Conservation (phyloP, 805 yeast genomes). For the Cyberlindnera mississippiensis region DNA sequence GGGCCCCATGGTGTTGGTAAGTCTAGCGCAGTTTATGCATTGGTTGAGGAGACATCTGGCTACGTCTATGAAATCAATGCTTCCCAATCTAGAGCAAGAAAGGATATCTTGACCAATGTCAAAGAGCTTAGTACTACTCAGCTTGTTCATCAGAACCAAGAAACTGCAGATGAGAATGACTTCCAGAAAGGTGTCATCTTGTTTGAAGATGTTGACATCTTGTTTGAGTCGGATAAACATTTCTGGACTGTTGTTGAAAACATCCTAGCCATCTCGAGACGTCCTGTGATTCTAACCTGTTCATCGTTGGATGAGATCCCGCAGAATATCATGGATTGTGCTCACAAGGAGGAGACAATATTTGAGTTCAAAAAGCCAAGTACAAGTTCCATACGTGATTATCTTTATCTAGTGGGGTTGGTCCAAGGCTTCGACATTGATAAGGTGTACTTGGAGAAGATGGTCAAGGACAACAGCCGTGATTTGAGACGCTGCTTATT, state of each 20-base stretch:
- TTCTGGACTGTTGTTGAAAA: conserved; percentile 76
- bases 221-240: conserved; percentile 69
- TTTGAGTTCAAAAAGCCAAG: conserved; percentile 28
- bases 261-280: conserved; percentile 53
- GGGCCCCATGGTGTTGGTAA: conserved; percentile 82
- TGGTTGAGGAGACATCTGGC: conserved; percentile 57
- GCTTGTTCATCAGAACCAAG: conserved; percentile 50
- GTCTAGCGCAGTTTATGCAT: conserved; percentile 66
- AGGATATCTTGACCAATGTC: conserved; percentile 59
- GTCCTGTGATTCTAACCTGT: conserved; percentile 72
- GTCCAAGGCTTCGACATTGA: conserved; percentile 35
- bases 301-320: conserved; percentile 48
- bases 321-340: conserved; percentile 39
- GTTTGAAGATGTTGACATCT: conserved; percentile 80
- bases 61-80: conserved; percentile 81
- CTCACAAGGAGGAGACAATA: conserved; percentile 39
- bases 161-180: conserved; percentile 10
- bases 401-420: conserved; percentile 39
- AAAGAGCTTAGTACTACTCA: conserved; percentile 84
- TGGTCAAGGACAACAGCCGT: conserved; percentile 26
- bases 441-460: conserved; percentile 26
- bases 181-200: conserved; percentile 66
- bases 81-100: conserved; percentile 67
- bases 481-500: conserved; percentile 48
- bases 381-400: conserved; percentile 28